Percentiles rank a stretch among this genome's conserved stretches.
phyloP scores from a whole-genome alignment of 2,329 filamentous ascomycete species.

The Pseudogymnoascus sp. region DNA sequence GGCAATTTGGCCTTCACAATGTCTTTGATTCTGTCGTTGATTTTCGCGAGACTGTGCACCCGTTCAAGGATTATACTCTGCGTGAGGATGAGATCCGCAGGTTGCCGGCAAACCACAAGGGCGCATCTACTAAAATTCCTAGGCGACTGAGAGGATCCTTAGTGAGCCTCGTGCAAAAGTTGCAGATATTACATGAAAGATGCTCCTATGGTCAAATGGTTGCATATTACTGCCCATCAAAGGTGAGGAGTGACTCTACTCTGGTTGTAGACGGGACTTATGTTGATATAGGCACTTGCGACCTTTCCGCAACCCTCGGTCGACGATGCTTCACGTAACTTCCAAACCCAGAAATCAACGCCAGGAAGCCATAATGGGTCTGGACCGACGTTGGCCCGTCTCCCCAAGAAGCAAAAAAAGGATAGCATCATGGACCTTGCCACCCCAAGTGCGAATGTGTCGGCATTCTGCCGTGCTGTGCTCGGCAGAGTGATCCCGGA shows the following conservation, averaged over 20 bases:
- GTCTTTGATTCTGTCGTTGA: slow-evolving; percentile 71
- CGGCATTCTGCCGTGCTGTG: slow-evolving; percentile 76
- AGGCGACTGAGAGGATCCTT: slow-evolving; percentile 59
- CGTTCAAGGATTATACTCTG: slow-evolving; percentile 75
- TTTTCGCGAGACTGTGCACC: slow-evolving; percentile 55
- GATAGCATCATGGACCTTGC: slow-evolving; percentile 56
- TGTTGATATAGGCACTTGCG: background rate
- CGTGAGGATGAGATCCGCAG: slow-evolving; percentile 69
- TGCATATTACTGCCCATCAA: slow-evolving; percentile 66
- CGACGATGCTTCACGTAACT: background rate
- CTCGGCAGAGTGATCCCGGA: slow-evolving; percentile 64
- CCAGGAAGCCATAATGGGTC: slow-evolving; percentile 14
- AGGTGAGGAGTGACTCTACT: slow-evolving; percentile 27
- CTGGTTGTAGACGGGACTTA: background rate
- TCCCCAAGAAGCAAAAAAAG: slow-evolving; percentile 21
- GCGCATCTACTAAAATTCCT: slow-evolving; percentile 36
- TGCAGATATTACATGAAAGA: slow-evolving; percentile 61
- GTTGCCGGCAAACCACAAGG: slow-evolving; percentile 13
- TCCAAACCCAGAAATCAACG: slow-evolving; percentile 10
- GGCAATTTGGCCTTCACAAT: slow-evolving; percentile 84
- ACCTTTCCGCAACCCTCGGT: background rate
- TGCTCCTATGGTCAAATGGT: slow-evolving; percentile 78
- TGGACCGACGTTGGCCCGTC: background rate
- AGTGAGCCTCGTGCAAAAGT: slow-evolving; percentile 50
- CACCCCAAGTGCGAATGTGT: slow-evolving; percentile 59